Evolutionary conservation across 2,329 filamentous ascomycete species (phyloP), one percentile per base, ranked within the genome.

Genomic region (Gaeumannomyces tritici): DNA sequence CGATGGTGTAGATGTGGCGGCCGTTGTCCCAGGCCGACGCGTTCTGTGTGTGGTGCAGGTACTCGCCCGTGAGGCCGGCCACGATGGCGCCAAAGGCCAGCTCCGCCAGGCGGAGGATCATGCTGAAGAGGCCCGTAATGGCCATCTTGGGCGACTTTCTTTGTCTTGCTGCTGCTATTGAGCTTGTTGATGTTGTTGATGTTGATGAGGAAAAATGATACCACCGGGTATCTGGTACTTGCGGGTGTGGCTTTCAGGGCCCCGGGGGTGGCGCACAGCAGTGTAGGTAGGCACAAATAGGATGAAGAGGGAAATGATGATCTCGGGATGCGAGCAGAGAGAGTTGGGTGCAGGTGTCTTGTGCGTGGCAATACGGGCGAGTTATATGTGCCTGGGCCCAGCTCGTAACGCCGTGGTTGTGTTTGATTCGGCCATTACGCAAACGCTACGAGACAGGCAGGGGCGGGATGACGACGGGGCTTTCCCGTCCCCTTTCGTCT

Each of bases 1-100:
- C 83, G 70, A 89, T 83, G 57, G 88, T 84, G 77, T 91, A 93
- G 75, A 93, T 90, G 76, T 88, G 86, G 63, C 89, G 86, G 47
- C 81, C 85, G 54, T 83, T 75, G 24, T 79, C 75, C 80, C 83
- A 86, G 64, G 78, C 73, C 61, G 79, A 78, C 47, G 77, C 73
- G 42, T 76, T 66, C 27, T 76, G 64, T 60, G 77, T 76, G 3
- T 74, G 67, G 70, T 85, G 80, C 29, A 92, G 83, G 72, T 88
- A 89, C 66, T 83, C 72, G 61, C 87, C 88, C 63, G 87, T 85
- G 65, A 91, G 79, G 64, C 88, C 89, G 28, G 87, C 85, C 61
- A 91, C 86, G 64, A 91, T 88, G 67, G 83, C 81, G n/a, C 83
- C 87, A 70, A 89, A 91, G 69, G 80, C 84, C 66, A 93, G 80